Evolutionary conservation across 257 asterid genomes (phyloP).

Genomic region (Solanum medicagineum): DNA sequence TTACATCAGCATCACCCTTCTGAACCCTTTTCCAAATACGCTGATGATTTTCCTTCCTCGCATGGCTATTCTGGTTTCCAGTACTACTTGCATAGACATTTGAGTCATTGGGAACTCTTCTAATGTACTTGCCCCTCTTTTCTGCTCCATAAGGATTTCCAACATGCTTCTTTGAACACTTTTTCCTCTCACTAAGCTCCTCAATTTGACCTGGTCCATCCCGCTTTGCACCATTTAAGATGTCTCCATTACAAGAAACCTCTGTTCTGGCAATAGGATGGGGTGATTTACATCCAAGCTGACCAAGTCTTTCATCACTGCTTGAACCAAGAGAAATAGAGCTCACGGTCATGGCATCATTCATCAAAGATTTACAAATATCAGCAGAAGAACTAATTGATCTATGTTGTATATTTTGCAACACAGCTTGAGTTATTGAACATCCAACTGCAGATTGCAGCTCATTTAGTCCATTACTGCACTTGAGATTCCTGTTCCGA

Average conservation of each 20-base stretch:
- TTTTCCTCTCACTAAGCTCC: background rate
- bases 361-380: background rate
- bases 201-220: background rate
- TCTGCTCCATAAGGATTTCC: background rate
- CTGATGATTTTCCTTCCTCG: slow-evolving; percentile 8
- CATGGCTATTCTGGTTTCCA: background rate
- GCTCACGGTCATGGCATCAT: background rate
- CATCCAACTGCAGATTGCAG: background rate
- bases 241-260: background rate
- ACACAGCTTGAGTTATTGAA: background rate
- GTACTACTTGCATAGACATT: background rate
- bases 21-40: slow-evolving; percentile 16
- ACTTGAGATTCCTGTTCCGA: background rate
- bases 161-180: background rate
- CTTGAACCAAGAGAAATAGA: background rate
- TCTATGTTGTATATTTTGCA: background rate
- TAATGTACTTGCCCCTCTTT: slow-evolving; percentile 4
- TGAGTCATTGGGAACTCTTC: background rate
- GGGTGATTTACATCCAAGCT: background rate
- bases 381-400: background rate
- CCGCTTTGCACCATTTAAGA: background rate
- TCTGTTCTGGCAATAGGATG: background rate
- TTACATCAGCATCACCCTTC: slow-evolving; percentile 1
- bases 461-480: background rate
- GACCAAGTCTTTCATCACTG: background rate